Base-by-base conservation (phyloP, 352 stramenopile species). In the Globisporangium carolinianum region DNA sequence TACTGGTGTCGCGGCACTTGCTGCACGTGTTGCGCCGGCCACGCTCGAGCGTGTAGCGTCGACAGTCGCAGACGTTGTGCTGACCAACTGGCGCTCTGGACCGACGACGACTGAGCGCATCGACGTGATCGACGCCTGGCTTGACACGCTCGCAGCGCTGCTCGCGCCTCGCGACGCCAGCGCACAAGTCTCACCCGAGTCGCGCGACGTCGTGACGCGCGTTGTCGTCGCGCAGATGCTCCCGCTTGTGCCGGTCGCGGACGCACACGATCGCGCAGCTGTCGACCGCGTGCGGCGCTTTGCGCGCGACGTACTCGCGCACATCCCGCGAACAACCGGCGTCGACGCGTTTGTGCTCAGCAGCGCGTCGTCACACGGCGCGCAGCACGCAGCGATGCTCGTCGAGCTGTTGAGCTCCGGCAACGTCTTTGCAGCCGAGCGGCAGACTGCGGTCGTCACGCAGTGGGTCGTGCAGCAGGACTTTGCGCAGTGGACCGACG, bases 391-490 rank as follows among this genome's bases (percentile, higher is more conserved):
- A 7, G 55, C 43, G 14, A n/a, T 66, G 36, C 51, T 66, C 15
- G 53, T 41, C 10, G 60, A 66, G 32, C 43, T 60, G 8, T 35
- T 61, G 54, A 53, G 45, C 11, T 53, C 48, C 6, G 48, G 49
- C 38, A 24, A 3, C 4, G 53, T 57, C 18, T 58, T 61, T 37
- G 18, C 43, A 5, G 17, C 60, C 8, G 55, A 65, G 24, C 49
- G 38, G 24, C 54, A 58, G 24, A 54, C 60, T 7, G 53, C 53
- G 4, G 15, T 61, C 35, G 39, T 66, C 17, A 46, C 47, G 8
- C 60, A 66, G 45, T 66, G 60, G 60, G 7, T 66, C 47, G 42
- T 66, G 15, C 60, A 53, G 4, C 60, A 66, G 54, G 60, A 66
- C 43, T 66, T 66, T 53, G 35, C 53, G n/a, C 41, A 49, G 47